Evolutionary conservation across 2,329 filamentous ascomycete genomes (phyloP).

Genomic region (Pseudonectria foliicola): DNA sequence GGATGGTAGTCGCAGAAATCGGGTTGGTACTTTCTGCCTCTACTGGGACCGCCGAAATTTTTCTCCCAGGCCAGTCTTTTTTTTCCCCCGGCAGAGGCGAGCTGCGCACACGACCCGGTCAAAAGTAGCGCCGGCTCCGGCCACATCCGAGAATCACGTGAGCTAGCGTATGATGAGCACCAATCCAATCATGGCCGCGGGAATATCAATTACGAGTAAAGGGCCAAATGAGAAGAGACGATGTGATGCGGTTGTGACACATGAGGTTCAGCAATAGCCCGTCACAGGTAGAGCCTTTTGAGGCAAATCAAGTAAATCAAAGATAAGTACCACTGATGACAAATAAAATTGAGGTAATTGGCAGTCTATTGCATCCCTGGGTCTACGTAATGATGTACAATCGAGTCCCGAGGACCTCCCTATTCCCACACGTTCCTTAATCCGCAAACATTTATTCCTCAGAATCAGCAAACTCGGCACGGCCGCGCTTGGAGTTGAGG

Average conservation of each 20-base stretch:
- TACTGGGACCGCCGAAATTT: conserved; percentile 25
- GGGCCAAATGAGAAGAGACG: background rate
- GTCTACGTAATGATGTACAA: conserved; percentile 38
- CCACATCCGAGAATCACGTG: conserved; percentile 4
- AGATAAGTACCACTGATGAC: conserved; percentile 3
- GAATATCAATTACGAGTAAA: conserved; percentile 19
- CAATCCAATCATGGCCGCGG: conserved; percentile 14
- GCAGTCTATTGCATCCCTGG: conserved; percentile 29
- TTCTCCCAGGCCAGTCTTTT: conserved; percentile 26
- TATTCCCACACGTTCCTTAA: conserved; percentile 22
- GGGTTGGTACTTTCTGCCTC: conserved; percentile 7
- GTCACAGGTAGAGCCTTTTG: conserved; percentile 6
- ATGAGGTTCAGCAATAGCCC: conserved; percentile 2
- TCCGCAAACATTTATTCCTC: conserved; percentile 32
- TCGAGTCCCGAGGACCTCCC: conserved; percentile 24
- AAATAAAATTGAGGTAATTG: conserved; percentile 20
- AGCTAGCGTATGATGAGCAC: background rate
- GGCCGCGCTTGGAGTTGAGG: conserved; percentile 72
- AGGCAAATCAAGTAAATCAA: background rate
- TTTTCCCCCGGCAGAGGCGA: conserved; percentile 21
- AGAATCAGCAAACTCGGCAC: conserved; percentile 43
- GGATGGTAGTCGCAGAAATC: conserved; percentile 3
- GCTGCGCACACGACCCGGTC: conserved; percentile 21
- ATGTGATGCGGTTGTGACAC: background rate
- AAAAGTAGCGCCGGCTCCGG: conserved; percentile 26